phyloP scores from a whole-genome alignment of 176 grass and related monocot species.

The Cenchrus purpureus region DNA sequence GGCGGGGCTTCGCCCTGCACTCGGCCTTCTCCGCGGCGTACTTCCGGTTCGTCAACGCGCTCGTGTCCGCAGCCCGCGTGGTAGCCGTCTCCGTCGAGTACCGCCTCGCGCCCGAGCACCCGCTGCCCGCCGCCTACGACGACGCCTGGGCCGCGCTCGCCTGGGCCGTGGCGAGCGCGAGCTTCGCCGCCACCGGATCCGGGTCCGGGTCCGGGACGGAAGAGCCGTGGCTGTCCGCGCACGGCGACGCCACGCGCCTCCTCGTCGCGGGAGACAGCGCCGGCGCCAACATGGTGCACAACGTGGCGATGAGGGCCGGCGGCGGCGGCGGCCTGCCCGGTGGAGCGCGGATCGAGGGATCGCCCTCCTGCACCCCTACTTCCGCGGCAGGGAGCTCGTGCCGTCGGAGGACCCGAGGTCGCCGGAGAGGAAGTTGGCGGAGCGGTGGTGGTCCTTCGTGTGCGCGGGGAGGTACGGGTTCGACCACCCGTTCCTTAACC shows the following conservation, averaged over 20 bases:
- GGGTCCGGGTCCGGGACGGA: not conserved
- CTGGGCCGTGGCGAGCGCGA: conserved; percentile 41
- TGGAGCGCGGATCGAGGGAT: conserved; percentile 35
- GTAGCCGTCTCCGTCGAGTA: conserved; percentile 66
- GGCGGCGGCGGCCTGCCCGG: not conserved
- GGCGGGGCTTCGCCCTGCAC: conserved; percentile 56
- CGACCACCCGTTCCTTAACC: conserved; percentile 64
- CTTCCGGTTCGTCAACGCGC: conserved; percentile 36
- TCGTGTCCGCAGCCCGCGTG: conserved; percentile 43
- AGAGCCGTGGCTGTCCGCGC: conserved; percentile 60
- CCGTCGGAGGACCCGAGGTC: conserved; percentile 29
- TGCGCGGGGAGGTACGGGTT: conserved; percentile 31
- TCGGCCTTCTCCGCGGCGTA: conserved; percentile 42
- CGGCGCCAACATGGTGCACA: conserved; percentile 60
- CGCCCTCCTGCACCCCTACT: conserved; percentile 64
- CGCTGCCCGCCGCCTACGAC: conserved; percentile 36
- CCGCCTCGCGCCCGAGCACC: conserved; percentile 63
- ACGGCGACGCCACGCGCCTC: conserved; percentile 50
- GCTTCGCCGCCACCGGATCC: not conserved
- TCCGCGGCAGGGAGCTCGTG: conserved; percentile 34
- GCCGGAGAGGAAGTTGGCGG: not conserved
- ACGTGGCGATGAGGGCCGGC: conserved; percentile 43
- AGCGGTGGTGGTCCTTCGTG: conserved; percentile 37
- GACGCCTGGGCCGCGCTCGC: conserved; percentile 53
- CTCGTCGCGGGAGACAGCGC: conserved; percentile 62